These are phyloP conservation scores for Colletotrichum sansevieriae DNA, from an alignment of 2,329 filamentous ascomycete genomes.

Conservation along the genomic window DNA sequence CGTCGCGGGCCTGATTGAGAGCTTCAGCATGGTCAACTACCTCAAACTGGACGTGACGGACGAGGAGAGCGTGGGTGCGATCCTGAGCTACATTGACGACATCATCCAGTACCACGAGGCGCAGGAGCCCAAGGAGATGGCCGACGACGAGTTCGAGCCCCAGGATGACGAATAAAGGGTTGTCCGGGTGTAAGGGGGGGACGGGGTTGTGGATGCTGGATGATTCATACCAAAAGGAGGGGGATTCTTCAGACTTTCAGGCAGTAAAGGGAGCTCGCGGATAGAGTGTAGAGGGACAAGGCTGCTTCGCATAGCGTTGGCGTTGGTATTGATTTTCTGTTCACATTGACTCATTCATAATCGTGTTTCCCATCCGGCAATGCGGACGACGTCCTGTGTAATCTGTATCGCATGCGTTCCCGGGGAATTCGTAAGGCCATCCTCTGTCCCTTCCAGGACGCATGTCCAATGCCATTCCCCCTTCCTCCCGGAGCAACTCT, in stretches of 20 bases:
- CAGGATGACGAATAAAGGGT: constrained; percentile 40
- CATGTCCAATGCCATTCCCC: too few species aligned
- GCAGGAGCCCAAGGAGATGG: constrained; percentile 88
- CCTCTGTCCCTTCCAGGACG: not conserved
- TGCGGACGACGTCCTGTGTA: not conserved
- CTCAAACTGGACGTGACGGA: constrained; percentile 89
- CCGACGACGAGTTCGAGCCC: constrained; percentile 64
- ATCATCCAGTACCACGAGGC: constrained; percentile 94
- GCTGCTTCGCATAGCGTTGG: constrained; percentile 58
- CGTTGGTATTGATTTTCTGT: constrained; percentile 48
- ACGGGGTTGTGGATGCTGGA: not conserved
- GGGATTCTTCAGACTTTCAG: not conserved
- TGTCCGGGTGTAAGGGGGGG: constrained; percentile 11
- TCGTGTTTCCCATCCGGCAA: constrained; percentile 20
- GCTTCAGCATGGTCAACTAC: constrained; percentile 98
- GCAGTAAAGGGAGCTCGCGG: not conserved
- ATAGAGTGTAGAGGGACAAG: not conserved
- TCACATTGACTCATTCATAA: constrained; percentile 28
- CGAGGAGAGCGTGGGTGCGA: constrained; percentile 88
- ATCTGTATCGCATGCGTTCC: not conserved
- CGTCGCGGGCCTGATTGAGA: constrained; percentile 92
- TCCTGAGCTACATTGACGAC: constrained; percentile 94
- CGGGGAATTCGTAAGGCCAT: too few species aligned
- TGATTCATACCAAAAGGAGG: not conserved
- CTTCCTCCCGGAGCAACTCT: too few species aligned